phyloP scores from a whole-genome alignment of 2,329 filamentous ascomycete genomes.

The Diaporthe sp. region DNA sequence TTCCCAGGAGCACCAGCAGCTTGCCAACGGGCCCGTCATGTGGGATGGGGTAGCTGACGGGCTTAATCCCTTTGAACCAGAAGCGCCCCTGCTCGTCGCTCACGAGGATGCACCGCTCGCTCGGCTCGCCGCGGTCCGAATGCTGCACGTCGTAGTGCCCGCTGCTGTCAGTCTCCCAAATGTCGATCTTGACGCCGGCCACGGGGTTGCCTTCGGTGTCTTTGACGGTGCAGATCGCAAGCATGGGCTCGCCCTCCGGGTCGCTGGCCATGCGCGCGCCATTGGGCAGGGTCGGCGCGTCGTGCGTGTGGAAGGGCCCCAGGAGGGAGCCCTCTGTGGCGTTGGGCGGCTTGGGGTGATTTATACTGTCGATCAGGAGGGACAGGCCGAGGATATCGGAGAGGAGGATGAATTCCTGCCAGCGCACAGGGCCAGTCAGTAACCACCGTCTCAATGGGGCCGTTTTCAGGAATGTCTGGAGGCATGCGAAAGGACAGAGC shows the following conservation, averaged over 20 bases:
- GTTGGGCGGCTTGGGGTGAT: slow-evolving; percentile 81
- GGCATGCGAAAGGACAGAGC: not conserved
- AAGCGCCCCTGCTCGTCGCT: slow-evolving; percentile 81
- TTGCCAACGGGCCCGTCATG: slow-evolving; percentile 87
- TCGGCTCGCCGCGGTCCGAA: slow-evolving; percentile 71
- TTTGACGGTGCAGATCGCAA: slow-evolving; percentile 80
- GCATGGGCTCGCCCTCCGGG: slow-evolving; percentile 75
- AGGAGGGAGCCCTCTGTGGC: slow-evolving; percentile 85
- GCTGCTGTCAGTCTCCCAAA: slow-evolving; percentile 88
- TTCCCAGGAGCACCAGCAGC: slow-evolving; percentile 73
- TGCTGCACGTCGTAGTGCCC: slow-evolving; percentile 89
- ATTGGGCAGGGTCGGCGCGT: slow-evolving; percentile 70
- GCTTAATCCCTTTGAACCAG: slow-evolving; percentile 88
- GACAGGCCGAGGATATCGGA: slow-evolving; percentile 85
- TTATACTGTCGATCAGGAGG: slow-evolving; percentile 84
- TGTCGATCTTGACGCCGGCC: slow-evolving; percentile 77
- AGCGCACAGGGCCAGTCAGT: not conserved
- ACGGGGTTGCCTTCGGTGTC: slow-evolving; percentile 76
- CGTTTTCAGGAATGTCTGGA: slow-evolving; percentile 30
- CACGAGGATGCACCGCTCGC: slow-evolving; percentile 76
- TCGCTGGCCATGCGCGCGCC: slow-evolving; percentile 78
- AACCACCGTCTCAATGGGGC: not conserved
- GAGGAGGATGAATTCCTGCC: slow-evolving; percentile 83
- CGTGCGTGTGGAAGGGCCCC: slow-evolving; percentile 87
- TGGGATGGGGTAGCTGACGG: slow-evolving; percentile 88